Base-by-base conservation (phyloP, 345 rosid genomes). In the Salix exigua region DNA sequence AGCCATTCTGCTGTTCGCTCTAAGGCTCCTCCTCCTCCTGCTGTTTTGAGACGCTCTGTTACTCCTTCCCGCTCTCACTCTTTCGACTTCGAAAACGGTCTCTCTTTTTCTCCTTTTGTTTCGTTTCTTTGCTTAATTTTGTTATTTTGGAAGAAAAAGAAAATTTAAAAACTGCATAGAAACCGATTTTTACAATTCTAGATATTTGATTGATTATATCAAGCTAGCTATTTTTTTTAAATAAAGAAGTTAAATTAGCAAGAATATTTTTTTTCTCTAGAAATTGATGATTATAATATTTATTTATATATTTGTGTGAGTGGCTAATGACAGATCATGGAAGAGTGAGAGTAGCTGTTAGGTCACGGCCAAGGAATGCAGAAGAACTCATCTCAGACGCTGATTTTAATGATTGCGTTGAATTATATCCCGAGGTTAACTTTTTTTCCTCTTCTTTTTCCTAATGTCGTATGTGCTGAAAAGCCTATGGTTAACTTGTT, bases 261-360 rank as follows among this genome's bases (percentile, higher is more conserved):
- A 1, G 46, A 25, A 55, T 46, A 25, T 70, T 46, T 69, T 4
- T 17, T 25, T 44, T 16, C 9, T 73, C 33, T 38, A 10, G 18
- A 23, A 21, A 23, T 66, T 44, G 14, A 14, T 13, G 50, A 40
- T 40, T 40, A 40, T 10, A 46, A 4, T 19, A 18, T 31, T 35
- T 13, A 26, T 7, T 50, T 58, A 31, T 73, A 13, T 16, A 7
- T 44, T 44, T 66, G 1, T 55, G 5, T 58, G 35, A 48, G 28
- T 68, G 62, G 9, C 25, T 71, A 60, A 64, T 33, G 68, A 33
- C 80, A 92, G 97, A 92, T 85, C 77, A 94, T 69, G 97, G 89
- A 84, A 85, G 97, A 80, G 97, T 95, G 53, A 90, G 99, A 84
- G 95, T 94, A 42, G 87, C 97, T 48, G 94, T 91, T 51, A 89